Evolutionary conservation across 495 filamentous ascomycete species (phyloP), one percentile per base, ranked within the genome.

Genomic region (Hypoxylon subgilvum): DNA sequence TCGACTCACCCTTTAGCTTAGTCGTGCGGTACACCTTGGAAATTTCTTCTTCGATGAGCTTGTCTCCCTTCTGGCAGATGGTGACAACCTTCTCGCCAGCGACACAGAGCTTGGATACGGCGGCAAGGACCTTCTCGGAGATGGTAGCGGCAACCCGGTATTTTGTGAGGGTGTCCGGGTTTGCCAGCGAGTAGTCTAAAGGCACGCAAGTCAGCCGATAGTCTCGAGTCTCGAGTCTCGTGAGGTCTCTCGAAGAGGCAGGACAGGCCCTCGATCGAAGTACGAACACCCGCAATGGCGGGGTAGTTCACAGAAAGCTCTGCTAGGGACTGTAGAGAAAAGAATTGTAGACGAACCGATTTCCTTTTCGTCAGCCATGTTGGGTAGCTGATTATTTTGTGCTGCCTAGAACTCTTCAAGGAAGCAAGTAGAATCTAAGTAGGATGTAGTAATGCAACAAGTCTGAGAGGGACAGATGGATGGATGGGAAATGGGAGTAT

Each of bases 21-120:
- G 97, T 98, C 75, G 91, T 92, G 74, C 96, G 93, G 82, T 94
- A 97, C 63, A 98, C 93, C 79, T 97, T 98, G 61, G 84, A 74
- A 49, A 95, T 82, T 71, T 97, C 94, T 67, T 96, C 94, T 19
- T 92, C 91, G 57, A 98, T 84, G 42, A 97, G 82, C 81, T 91
- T 87, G 81, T 98, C 94, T 69, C 94, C 94, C 75, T 91, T 85
- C 79, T 97, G 86, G 80, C 94, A 98, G 73, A 97, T 82, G 65
- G 88, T 85, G 47, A 97, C 81, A 54, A 97, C 91, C 78, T 94
- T 97, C 74, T 85, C 87, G 66, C 91, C 94, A 61, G 94, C 88
- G 41, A 87, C 72, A 66, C 91, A 94, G 77, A 85, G 84, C 84
- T 90, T 80, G 34, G 80, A 80, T 54, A 98, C 92, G 56, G 88